These are phyloP conservation scores for Kickxella alabastrina DNA, from an alignment of 192 early-diverging fungal species.

Conservation along the genomic window DNA sequence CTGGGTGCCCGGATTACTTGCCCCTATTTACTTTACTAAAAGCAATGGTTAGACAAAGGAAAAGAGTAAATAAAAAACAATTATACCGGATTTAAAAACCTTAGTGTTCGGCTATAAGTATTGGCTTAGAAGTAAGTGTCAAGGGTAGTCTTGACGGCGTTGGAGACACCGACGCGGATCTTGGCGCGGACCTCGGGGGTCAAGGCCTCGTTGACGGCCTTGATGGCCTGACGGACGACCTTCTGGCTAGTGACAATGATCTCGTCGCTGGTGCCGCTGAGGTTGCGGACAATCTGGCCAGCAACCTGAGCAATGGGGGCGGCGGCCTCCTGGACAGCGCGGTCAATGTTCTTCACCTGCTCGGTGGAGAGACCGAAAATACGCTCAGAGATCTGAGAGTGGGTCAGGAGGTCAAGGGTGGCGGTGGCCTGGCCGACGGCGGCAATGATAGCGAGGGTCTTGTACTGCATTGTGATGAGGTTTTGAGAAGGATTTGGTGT, in stretches of 20 bases:
- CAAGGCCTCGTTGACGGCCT: slow-evolving; percentile 51
- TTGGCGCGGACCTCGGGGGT: slow-evolving; percentile 52
- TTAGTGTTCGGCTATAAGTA: not conserved
- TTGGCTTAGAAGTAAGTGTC: slow-evolving; percentile 50
- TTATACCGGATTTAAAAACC: not conserved
- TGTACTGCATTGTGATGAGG: slow-evolving; percentile 41
- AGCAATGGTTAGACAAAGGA: not conserved
- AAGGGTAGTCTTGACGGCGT: slow-evolving; percentile 54
- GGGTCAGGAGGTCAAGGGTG: slow-evolving; percentile 51
- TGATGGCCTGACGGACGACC: slow-evolving; percentile 51
- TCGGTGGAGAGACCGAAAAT: slow-evolving; percentile 51
- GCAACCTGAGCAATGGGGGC: slow-evolving; percentile 51
- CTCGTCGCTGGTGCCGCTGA: slow-evolving; percentile 50
- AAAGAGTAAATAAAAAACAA: not conserved
- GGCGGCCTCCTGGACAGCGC: slow-evolving; percentile 51
- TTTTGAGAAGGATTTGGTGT: slow-evolving; percentile 5
- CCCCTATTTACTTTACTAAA: no score
- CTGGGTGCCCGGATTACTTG: no score
- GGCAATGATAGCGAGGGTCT: slow-evolving; percentile 48
- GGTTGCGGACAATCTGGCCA: slow-evolving; percentile 50
- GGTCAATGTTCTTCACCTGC: slow-evolving; percentile 54
- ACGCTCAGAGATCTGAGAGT: slow-evolving; percentile 51
- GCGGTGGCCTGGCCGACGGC: slow-evolving; percentile 50
- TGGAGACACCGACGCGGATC: slow-evolving; percentile 51
- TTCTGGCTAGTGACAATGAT: slow-evolving; percentile 49